phyloP scores from a whole-genome alignment of 2,329 filamentous ascomycete genomes.

The Hyphodiscus sp. region DNA sequence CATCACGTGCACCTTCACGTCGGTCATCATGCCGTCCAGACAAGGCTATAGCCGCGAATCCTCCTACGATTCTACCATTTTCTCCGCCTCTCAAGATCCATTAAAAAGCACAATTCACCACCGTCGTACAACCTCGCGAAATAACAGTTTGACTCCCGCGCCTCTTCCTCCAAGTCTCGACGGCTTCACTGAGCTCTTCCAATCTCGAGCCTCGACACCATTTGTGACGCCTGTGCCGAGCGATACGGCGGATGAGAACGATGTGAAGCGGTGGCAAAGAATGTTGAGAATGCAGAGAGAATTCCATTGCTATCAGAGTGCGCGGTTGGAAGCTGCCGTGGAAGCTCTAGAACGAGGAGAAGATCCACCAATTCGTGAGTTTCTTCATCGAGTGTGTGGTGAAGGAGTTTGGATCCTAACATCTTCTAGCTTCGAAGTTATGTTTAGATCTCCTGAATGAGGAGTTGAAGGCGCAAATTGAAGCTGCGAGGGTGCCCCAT shows the following conservation, averaged over 20 bases:
- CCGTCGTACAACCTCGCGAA: conserved; percentile 7
- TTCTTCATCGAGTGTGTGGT: neutral
- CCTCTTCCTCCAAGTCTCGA: conserved; percentile 6
- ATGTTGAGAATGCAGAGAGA: conserved; percentile 27
- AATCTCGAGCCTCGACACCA: conserved; percentile 3
- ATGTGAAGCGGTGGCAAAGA: conserved; percentile 24
- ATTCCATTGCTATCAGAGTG: conserved; percentile 29
- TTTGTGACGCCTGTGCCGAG: neutral
- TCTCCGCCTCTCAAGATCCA: neutral
- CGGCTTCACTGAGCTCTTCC: conserved; percentile 4
- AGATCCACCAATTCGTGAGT: conserved; percentile 24
- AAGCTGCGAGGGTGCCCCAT: conserved; percentile 1
- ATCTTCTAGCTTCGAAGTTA: conserved; percentile 22
- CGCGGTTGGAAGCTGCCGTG: conserved; percentile 27
- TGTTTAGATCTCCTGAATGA: conserved; percentile 29
- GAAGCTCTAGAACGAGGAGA: conserved; percentile 25
- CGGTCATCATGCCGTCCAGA: neutral
- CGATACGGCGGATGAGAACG: conserved; percentile 7
- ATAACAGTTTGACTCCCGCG: conserved; percentile 4
- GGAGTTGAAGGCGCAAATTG: conserved; percentile 22
- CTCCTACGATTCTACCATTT: neutral
- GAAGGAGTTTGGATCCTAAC: neutral
- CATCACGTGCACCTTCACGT: neutral
- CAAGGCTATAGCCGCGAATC: neutral
- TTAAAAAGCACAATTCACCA: conserved; percentile 4